Evolutionary conservation across 768 basidiomycete species (phyloP).

Genomic region (Termitomyces sp.): DNA sequence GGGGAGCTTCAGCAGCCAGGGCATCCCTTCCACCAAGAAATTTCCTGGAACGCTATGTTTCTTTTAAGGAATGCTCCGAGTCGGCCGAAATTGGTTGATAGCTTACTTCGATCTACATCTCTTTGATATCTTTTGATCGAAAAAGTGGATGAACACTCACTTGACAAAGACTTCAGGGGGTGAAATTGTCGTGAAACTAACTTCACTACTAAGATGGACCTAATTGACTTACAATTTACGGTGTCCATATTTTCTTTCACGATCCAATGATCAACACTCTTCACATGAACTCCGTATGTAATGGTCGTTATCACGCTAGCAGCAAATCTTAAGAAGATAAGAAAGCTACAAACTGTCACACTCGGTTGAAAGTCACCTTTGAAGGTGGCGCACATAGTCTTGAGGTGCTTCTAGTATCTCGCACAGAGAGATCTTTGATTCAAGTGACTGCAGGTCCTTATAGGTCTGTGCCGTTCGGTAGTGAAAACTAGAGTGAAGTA

Average conservation of each 20-base stretch:
- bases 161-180: neutral
- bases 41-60: conserved; percentile 38
- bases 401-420: conserved; percentile 33
- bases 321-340: conserved; percentile 27
- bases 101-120: neutral
- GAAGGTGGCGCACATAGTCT: conserved; percentile 33
- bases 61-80: neutral
- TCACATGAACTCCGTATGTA: conserved; percentile 36
- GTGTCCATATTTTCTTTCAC: conserved; percentile 39
- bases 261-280: conserved; percentile 40
- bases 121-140: neutral
- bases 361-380: conserved; percentile 20
- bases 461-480: conserved; percentile 35
- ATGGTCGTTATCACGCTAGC: conserved; percentile 40
- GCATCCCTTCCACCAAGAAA: conserved; percentile 42
- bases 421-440: conserved; percentile 37
- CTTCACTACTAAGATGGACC: neutral
- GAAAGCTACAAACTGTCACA: neutral
- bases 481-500: conserved; percentile 39
- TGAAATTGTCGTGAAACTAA: neutral
- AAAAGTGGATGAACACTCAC: neutral
- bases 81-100: neutral
- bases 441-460: conserved; percentile 39
- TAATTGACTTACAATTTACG: conserved; percentile 30
- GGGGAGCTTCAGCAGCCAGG: conserved; percentile 40